A percentile compares a stretch with the other conserved stretches of the same genome.
Conservation (phyloP, 2,329 filamentous ascomycete species). For the Sporothrix luriei region DNA sequence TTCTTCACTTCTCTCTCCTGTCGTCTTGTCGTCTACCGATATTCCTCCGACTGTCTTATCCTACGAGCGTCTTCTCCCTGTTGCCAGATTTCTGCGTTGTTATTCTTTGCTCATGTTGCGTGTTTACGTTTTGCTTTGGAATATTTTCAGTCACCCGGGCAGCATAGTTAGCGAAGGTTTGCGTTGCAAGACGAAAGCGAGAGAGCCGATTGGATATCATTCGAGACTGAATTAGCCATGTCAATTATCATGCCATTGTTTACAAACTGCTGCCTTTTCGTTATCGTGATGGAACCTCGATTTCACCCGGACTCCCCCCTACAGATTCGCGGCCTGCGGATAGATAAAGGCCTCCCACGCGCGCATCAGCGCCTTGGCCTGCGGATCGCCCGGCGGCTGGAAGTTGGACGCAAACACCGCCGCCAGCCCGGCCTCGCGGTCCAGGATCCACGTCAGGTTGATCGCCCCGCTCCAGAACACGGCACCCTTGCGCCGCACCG, state of each 20-base stretch:
- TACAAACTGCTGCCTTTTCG: neutral
- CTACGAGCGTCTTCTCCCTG: slow-evolving; percentile 6
- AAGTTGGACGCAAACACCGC: slow-evolving; percentile 50
- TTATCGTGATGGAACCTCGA: neutral
- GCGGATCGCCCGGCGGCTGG: slow-evolving; percentile 47
- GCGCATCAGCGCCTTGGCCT: slow-evolving; percentile 42
- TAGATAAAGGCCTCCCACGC: slow-evolving; percentile 49
- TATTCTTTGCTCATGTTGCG: neutral
- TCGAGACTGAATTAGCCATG: neutral
- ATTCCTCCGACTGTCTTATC: neutral
- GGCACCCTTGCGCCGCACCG: slow-evolving; percentile 45
- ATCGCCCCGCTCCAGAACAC: slow-evolving; percentile 51
- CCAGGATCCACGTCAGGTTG: slow-evolving; percentile 51
- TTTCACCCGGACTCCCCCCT: neutral
- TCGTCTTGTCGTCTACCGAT: neutral
- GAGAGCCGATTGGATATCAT: neutral
- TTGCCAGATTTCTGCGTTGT: neutral
- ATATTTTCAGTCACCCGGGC: neutral
- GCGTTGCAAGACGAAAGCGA: neutral
- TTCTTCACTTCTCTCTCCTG: neutral
- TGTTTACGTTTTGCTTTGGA: neutral
- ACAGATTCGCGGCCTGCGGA: slow-evolving; percentile 35
- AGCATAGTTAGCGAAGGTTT: neutral
- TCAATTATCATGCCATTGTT: neutral
- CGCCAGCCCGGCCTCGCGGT: slow-evolving; percentile 46